Conservation (phyloP, 2,329 filamentous ascomycete genomes). For the Ceratocystis huliohia region DNA sequence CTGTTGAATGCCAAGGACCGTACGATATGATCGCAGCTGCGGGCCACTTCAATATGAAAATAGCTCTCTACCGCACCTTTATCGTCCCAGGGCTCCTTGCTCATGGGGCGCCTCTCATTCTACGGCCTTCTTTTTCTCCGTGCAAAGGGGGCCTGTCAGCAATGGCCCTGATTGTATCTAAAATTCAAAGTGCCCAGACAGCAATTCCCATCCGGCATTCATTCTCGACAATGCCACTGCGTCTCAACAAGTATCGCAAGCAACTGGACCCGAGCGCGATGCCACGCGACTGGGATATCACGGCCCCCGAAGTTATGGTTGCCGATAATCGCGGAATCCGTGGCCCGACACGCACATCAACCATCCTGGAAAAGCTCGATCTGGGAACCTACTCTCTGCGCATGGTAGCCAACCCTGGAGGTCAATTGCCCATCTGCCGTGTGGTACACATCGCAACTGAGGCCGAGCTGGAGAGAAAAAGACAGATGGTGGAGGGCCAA, state of each 20-base stretch:
- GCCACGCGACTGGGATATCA: conserved; percentile 36
- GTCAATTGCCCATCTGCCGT: conserved; percentile 46
- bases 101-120: conserved; percentile 35
- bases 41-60: conserved; percentile 29
- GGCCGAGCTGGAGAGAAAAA: conserved; percentile 32
- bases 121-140: conserved; percentile 25
- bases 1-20: not conserved
- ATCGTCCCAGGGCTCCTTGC: conserved; percentile 29
- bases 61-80: conserved; percentile 20
- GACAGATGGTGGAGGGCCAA: conserved; percentile 34
- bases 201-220: not conserved
- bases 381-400: conserved; percentile 30
- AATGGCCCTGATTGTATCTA: not conserved
- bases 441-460: conserved; percentile 48
- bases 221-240: conserved; percentile 7
- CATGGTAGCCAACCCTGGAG: conserved; percentile 31
- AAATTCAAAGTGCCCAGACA: not conserved
- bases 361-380: conserved; percentile 33
- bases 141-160: conserved; percentile 21
- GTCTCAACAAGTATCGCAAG: conserved; percentile 18
- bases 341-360: conserved; percentile 30
- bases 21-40: conserved; percentile 12
- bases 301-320: conserved; percentile 32
- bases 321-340: conserved; percentile 31
- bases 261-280: conserved; percentile 18